Evolutionary conservation across 148 eudicot species (phyloP).

Genomic region (Camellia lanceoleosa): DNA sequence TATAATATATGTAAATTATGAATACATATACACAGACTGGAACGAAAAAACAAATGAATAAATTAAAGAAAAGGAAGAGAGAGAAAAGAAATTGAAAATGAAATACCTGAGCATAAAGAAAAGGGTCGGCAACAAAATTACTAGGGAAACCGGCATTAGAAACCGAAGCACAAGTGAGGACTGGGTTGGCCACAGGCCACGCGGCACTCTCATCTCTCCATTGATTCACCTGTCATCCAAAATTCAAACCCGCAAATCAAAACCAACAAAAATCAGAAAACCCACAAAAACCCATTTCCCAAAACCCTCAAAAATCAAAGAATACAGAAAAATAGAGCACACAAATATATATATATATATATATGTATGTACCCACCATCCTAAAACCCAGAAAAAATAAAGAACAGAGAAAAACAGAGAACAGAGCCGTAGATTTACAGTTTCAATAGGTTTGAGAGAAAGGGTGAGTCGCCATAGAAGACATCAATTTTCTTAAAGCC

Average conservation of each 20-base stretch:
- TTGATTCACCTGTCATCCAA: conserved; percentile 47
- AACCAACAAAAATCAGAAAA: neutral
- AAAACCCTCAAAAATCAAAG: neutral
- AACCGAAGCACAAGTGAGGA: conserved; percentile 76
- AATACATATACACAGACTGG: neutral
- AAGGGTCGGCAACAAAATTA: conserved; percentile 97
- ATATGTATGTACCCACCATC: no score
- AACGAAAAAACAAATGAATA: neutral
- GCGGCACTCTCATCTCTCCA: conserved; percentile 60
- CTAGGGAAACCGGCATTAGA: conserved; percentile 76
- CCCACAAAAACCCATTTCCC: neutral
- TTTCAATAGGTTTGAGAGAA: conserved; percentile 71
- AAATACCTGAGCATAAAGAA: conserved; percentile 69
- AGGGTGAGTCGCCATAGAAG: conserved; percentile 80
- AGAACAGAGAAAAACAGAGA: neutral
- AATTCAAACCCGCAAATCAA: neutral
- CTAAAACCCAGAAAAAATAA: conserved; percentile 3
- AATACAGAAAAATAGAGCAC: neutral
- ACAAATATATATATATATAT: no score
- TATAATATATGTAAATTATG: neutral
- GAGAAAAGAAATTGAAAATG: neutral
- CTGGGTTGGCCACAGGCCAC: conserved; percentile 95
- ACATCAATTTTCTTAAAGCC: conserved; percentile 31
- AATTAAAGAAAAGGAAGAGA: neutral
- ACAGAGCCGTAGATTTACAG: conserved; percentile 23